Conservation (phyloP, 495 filamentous ascomycete species). For the Evernia prunastri region DNA sequence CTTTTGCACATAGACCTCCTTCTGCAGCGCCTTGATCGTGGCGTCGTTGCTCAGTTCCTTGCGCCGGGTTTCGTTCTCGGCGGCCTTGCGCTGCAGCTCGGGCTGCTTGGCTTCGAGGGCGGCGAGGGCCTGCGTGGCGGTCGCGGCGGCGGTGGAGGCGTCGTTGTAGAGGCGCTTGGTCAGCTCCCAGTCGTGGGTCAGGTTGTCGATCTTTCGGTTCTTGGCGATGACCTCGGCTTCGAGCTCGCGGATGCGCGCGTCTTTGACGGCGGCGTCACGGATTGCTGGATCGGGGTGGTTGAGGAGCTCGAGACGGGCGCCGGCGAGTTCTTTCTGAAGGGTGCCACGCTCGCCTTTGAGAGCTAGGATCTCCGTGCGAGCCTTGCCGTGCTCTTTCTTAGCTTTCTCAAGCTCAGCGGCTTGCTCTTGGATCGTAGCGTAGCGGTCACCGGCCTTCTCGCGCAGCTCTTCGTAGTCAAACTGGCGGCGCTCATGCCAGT, state of each 20-base stretch:
- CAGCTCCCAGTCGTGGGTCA: constrained; percentile 35
- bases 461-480: constrained; percentile 31
- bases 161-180: background rate
- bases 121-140: background rate
- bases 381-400: constrained; percentile 37
- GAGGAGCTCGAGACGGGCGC: constrained; percentile 42
- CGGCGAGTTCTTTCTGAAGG: constrained; percentile 45
- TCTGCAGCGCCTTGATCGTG: constrained; percentile 27
- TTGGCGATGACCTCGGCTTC: constrained; percentile 38
- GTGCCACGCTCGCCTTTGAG: constrained; percentile 45
- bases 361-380: constrained; percentile 38
- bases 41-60: constrained; percentile 16
- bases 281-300: constrained; percentile 42
- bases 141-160: constrained; percentile 1
- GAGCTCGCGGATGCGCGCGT: constrained; percentile 41
- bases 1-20: constrained; percentile 47
- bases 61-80: constrained; percentile 15
- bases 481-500: constrained; percentile 16
- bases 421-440: constrained; percentile 11
- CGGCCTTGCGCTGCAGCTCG: background rate
- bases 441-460: constrained; percentile 19
- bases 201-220: constrained; percentile 39
- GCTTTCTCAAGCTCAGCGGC: constrained; percentile 11
- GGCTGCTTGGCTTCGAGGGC: background rate
- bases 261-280: constrained; percentile 42